These are phyloP conservation scores for Lachnum nothofagi DNA, from an alignment of 2,329 filamentous ascomycete species.

Conservation along the genomic window DNA sequence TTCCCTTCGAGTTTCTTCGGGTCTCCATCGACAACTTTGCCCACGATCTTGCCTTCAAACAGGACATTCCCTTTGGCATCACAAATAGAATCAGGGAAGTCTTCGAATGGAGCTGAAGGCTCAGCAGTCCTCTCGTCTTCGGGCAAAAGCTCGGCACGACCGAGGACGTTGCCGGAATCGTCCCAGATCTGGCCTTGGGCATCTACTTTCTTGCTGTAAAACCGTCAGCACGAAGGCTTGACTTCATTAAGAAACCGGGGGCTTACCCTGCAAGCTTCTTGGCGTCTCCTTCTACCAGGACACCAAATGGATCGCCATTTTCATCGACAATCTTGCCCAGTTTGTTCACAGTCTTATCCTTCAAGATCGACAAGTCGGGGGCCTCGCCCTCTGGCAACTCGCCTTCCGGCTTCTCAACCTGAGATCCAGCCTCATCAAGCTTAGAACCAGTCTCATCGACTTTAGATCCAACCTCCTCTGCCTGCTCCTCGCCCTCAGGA, in stretches of 20 bases:
- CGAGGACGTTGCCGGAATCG: conserved; percentile 62
- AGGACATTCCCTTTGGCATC: conserved; percentile 49
- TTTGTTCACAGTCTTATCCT: conserved; percentile 52
- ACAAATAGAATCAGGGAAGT: conserved; percentile 50
- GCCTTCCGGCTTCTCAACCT: conserved; percentile 27
- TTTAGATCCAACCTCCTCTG: conserved; percentile 21
- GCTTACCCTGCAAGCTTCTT: conserved; percentile 51
- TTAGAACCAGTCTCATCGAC: conserved; percentile 10
- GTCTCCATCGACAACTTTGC: conserved; percentile 60
- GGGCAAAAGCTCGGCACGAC: conserved; percentile 60
- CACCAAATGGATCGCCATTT: conserved; percentile 49
- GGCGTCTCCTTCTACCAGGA: conserved; percentile 58
- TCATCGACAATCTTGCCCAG: conserved; percentile 51
- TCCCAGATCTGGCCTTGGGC: conserved; percentile 68
- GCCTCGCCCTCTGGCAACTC: conserved; percentile 12
- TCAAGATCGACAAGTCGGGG: conserved; percentile 37
- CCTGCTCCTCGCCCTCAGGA: conserved; percentile 33
- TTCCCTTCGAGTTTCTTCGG: conserved; percentile 59
- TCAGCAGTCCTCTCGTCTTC: conserved; percentile 46
- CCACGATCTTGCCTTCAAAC: conserved; percentile 48
- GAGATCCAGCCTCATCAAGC: conserved; percentile 1
- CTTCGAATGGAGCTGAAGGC: conserved; percentile 49
- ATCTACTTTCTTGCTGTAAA: conserved; percentile 53
- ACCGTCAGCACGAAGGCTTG: not conserved
- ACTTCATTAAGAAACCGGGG: too few relatives aligned